Evolutionary conservation across 495 filamentous ascomycete species (phyloP).

Genomic region (Talaromyces trachyspermus): DNA sequence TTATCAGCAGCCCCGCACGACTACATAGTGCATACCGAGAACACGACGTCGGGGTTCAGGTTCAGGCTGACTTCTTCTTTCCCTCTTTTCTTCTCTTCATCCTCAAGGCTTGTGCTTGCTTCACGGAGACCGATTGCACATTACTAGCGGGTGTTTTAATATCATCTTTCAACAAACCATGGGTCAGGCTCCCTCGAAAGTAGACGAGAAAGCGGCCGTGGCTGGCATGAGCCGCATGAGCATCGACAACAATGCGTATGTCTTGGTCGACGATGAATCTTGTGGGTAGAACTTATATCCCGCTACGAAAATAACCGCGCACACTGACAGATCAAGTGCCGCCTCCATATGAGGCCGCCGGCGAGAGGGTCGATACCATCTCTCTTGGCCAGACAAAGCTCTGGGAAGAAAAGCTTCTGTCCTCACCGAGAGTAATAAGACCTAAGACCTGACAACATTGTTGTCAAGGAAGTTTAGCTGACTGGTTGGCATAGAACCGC

Average conservation of each 20-base stretch:
- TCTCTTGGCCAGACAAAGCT: slow-evolving; percentile 10
- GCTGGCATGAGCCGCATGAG: slow-evolving; percentile 5
- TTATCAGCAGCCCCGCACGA: too few species aligned
- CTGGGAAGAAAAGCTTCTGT: slow-evolving; percentile 18
- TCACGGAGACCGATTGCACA: too few species aligned
- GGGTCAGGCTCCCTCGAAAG: slow-evolving; percentile 4
- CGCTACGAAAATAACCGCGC: neutral
- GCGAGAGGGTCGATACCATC: slow-evolving; percentile 11
- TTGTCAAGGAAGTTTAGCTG: neutral
- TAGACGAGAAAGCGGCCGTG: slow-evolving; percentile 6
- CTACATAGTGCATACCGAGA: too few species aligned
- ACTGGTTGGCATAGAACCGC: slow-evolving; percentile 35
- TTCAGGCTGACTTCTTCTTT: neutral
- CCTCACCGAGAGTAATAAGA: slow-evolving; percentile 14
- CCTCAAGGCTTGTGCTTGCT: too few species aligned
- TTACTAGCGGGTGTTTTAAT: too few species aligned
- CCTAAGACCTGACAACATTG: neutral
- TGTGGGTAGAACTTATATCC: neutral
- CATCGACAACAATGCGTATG: slow-evolving; percentile 7
- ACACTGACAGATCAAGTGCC: neutral
- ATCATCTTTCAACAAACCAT: neutral
- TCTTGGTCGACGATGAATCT: slow-evolving; percentile 2
- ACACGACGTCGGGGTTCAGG: too few species aligned
- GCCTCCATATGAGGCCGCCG: slow-evolving; percentile 16
- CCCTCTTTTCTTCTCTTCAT: neutral